Evolutionary conservation across 805 yeast species (phyloP).

Genomic region (Tetrapisispora taiwanensis): DNA sequence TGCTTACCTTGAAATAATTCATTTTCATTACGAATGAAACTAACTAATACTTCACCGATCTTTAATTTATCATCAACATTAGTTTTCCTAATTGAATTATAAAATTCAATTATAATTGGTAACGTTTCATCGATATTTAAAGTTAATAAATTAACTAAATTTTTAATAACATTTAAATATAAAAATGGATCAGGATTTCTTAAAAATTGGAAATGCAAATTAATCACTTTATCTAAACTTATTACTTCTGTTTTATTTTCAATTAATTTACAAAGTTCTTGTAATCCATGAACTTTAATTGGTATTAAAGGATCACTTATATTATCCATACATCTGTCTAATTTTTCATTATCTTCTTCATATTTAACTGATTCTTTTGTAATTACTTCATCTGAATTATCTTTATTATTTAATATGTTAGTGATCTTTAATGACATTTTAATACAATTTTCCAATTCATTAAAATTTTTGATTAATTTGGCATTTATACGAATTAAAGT

Average conservation of each 20-base stretch:
- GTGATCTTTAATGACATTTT: neutral
- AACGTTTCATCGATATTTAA: constrained; percentile 32
- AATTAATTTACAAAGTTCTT: constrained; percentile 47
- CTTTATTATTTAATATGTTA: neutral
- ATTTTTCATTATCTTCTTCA: constrained; percentile 27
- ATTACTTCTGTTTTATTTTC: constrained; percentile 42
- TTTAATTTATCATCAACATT: constrained; percentile 61
- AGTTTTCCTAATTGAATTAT: constrained; percentile 25
- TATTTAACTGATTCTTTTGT: neutral
- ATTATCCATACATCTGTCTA: constrained; percentile 53
- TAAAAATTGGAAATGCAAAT: constrained; percentile 53
- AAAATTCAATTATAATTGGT: constrained; percentile 32
- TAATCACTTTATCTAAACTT: constrained; percentile 43
- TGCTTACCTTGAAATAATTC: constrained; percentile 38
- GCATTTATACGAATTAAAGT: constrained; percentile 26
- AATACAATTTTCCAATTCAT: neutral
- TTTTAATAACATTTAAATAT: constrained; percentile 75
- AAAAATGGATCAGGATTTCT: constrained; percentile 79
- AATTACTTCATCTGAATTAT: neutral
- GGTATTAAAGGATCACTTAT: constrained; percentile 76
- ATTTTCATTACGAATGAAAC: constrained; percentile 43
- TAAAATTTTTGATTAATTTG: constrained; percentile 6
- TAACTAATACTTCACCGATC: constrained; percentile 70
- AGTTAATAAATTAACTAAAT: constrained; percentile 52
- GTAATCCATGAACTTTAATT: constrained; percentile 76